A percentile compares a stretch with the other conserved stretches of the same genome.
phyloP scores from a whole-genome alignment of 306 rosid species.

The Cucumis melo region DNA sequence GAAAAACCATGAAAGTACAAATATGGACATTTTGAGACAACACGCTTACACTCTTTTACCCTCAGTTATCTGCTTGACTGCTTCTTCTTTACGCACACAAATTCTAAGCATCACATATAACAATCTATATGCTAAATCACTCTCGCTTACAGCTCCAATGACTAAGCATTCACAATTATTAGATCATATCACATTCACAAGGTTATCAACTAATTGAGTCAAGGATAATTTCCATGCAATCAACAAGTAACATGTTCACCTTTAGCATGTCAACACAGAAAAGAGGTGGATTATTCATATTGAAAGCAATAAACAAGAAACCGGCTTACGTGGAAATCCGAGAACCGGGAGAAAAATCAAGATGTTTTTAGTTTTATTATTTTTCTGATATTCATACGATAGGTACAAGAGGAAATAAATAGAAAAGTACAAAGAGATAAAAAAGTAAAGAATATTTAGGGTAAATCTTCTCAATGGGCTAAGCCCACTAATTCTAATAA shows the following conservation, averaged over 20 bases:
- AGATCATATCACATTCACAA: background rate
- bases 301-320: too few relatives aligned
- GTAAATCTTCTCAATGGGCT: too few relatives aligned
- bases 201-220: background rate
- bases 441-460: too few relatives aligned
- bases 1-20: background rate
- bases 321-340: too few relatives aligned
- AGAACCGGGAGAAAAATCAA: too few relatives aligned
- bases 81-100: background rate
- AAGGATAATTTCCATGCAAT: background rate
- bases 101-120: background rate
- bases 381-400: too few relatives aligned
- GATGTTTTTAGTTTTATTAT: too few relatives aligned
- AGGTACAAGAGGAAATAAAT: too few relatives aligned
- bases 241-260: background rate
- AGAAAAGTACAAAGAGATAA: too few relatives aligned
- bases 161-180: background rate
- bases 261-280: background rate
- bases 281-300: background rate
- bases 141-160: background rate
- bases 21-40: background rate
- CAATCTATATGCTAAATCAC: background rate
- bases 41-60: background rate
- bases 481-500: too few relatives aligned
- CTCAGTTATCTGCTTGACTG: background rate